Evolutionary conservation across 1,139 yeast genomes (phyloP), one percentile per base, ranked within the genome.

Genomic region (Lodderomyces parapsilosis): DNA sequence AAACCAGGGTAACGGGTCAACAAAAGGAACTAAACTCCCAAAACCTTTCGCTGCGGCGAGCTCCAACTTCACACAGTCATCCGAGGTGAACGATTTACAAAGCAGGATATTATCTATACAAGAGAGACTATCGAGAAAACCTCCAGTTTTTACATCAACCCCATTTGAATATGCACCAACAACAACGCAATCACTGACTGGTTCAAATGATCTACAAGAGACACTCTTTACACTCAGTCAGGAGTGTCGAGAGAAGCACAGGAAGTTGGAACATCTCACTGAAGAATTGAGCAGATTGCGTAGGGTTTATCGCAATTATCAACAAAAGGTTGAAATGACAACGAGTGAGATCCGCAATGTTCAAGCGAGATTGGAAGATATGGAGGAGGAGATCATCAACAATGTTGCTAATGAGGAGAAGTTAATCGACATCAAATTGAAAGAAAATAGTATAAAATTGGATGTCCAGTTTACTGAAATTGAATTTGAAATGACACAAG

Each of bases 401-500:
- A 53, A 59, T 42, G 72, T 67, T 1, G 52, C 53, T 28, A 58
- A 57, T 42, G 56, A 56, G 42, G 73, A 67, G 43, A 58, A 57
- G 32, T 45, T 59, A 28, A 51, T 62, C 14, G 55, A 64, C 28
- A 49, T 58, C 9, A 56, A 59, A 36, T 48, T 66, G 8, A 48
- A 56, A 30, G 64, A 62, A 36, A 48, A 54, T 31, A 39, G 53
- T n/a, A 57, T 57, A 18, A 55, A 60, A 31, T 53, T 65, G 14
- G 51, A 55, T 11, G 53, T 55, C 20, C 64, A 68, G 39, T 63
- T 55, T 46, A 63, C 63, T 22, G 70, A 68, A 34, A 48, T 66
- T 28, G 62, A 61, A 39, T 65, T 60, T 46, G 64, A 66, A 41
- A 51, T 71, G 43, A 53, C 58, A 28, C 54, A 62, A 38, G 71